Conservation (phyloP, 352 stramenopile genomes). For the Phytophthora pistaciae region DNA sequence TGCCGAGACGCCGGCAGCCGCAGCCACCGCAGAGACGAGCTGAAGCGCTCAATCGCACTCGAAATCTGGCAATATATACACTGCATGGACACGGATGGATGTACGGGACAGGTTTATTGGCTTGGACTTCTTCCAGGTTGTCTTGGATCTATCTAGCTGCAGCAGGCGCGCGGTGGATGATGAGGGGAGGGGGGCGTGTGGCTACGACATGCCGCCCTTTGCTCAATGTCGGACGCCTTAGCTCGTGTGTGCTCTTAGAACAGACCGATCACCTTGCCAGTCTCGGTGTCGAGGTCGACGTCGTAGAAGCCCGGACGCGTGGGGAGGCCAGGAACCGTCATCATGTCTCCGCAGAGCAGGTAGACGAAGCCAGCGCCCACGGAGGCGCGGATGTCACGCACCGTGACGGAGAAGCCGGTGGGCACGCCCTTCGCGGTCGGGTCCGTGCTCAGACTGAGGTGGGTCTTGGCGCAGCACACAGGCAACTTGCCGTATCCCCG, state of each 20-base stretch:
- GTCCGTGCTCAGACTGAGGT: conserved; percentile 98
- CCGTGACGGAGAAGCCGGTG: conserved; percentile 93
- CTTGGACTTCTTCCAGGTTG: conserved; percentile 11
- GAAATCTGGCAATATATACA: conserved; percentile 25
- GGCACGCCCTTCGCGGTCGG: conserved; percentile 94
- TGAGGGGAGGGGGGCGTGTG: conserved; percentile 26
- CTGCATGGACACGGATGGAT: conserved; percentile 1
- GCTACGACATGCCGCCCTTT: conserved; percentile 31
- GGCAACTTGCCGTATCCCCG: conserved; percentile 79
- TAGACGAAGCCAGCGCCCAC: conserved; percentile 98
- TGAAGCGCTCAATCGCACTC: conserved; percentile 3
- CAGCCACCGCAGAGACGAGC: conserved; percentile 27
- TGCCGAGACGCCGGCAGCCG: conserved; percentile 7
- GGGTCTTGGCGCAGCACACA: conserved; percentile 99
- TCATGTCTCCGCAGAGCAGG: conserved; percentile 97
- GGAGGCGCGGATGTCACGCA: conserved; percentile 96
- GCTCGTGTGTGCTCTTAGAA: conserved; percentile 62
- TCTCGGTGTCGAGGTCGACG: conserved; percentile 95
- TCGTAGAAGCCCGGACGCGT: conserved; percentile 99
- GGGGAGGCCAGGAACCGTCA: conserved; percentile 98
- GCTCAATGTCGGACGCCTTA: conserved; percentile 16
- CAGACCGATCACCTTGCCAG: conserved; percentile 97
- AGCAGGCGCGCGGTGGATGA: conserved; percentile 5
- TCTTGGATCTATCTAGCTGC: conserved; percentile 12
- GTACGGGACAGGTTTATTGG: conserved; percentile 13